Base-by-base conservation (phyloP, 2,329 filamentous ascomycete species). In the Madurella mycetomatis region DNA sequence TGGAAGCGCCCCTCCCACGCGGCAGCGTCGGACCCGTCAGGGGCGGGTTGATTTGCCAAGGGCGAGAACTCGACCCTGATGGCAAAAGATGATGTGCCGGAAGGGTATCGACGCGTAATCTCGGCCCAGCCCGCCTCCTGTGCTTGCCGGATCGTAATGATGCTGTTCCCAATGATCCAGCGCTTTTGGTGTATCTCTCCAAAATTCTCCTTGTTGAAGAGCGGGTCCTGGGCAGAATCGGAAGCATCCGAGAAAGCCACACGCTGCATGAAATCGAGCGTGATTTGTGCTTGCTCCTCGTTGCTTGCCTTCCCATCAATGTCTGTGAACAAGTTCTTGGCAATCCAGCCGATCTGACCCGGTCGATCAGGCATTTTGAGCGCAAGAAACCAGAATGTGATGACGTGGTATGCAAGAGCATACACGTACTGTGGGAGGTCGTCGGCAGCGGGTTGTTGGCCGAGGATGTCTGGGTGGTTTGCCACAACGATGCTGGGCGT, bases 301-400 rank as follows among this genome's bases (percentile, higher is more conserved):
- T 92, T 82, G 46, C 81, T 83, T 52, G 90, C 84, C 41, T 82
- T 83, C 15, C 90, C 90, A 55, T 86, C 82, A 19, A 82, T 80
- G 65, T 96, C 90, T 9, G 81, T 86, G 63, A 92, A 92, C 9
- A 99, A 78, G 60, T 90, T 90, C 65, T 87, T 90, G 11, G 88
- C 87, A 60, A 99, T 96, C 89, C 90, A 96, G 30, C 85, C 84
- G 49, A 96, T 91, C 61, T 95, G 86, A 57, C 84, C 89, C 34
- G 86, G 83, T 48, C 94, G 85, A 67, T 96, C 91, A 39, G 86
- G 83, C 49, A 96, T 79, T 65, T 90, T 92, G 63, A 99, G 70
- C 1, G 91, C 88, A 62, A 99, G 79, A 68, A 97, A 99, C 94
- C 94, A 99, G 67, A 95, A 96, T 1, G 91, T 87, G 61, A 99